phyloP scores from a whole-genome alignment of 176 grass and related monocot species.

The Aegilops tauschii region DNA sequence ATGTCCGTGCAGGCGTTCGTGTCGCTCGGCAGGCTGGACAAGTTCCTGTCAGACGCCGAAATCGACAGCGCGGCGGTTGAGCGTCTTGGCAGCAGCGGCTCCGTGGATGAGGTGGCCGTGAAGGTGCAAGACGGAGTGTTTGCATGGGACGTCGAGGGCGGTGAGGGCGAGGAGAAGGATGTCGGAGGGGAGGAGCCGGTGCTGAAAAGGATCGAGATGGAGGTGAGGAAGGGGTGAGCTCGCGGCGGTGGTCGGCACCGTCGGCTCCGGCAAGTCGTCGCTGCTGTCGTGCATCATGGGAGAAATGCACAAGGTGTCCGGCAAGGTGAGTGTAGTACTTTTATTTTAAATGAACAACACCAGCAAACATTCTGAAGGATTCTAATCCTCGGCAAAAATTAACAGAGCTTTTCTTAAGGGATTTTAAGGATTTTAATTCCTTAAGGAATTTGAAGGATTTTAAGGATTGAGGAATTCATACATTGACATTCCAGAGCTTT shows the following conservation, averaged over 20 bases:
- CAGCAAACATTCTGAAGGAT: not conserved
- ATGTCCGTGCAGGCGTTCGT: slow-evolving; percentile 47
- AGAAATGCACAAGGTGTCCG: slow-evolving; percentile 67
- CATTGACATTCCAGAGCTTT: not conserved
- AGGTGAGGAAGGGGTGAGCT: slow-evolving; percentile 45
- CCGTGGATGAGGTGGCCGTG: not conserved
- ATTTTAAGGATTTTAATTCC: no score
- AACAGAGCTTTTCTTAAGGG: no score
- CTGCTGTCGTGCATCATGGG: slow-evolving; percentile 61
- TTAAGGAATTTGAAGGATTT: no score
- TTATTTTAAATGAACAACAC: not conserved
- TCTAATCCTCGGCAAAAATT: no score
- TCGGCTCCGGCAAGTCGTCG: slow-evolving; percentile 69
- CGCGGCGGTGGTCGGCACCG: slow-evolving; percentile 50
- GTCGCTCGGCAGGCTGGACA: slow-evolving; percentile 56
- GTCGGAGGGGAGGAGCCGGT: not conserved
- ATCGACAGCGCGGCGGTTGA: slow-evolving; percentile 39
- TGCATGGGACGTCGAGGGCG: slow-evolving; percentile 41
- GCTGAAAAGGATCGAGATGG: slow-evolving; percentile 41
- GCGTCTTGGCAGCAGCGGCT: not conserved
- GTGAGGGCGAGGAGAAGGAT: not conserved
- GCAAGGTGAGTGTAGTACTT: slow-evolving; percentile 29
- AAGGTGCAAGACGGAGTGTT: slow-evolving; percentile 42
- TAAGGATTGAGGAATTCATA: not conserved
- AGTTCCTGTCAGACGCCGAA: slow-evolving; percentile 46